phyloP scores from a whole-genome alignment of 164 flowering plant species.

The Brasenia schreberi region DNA sequence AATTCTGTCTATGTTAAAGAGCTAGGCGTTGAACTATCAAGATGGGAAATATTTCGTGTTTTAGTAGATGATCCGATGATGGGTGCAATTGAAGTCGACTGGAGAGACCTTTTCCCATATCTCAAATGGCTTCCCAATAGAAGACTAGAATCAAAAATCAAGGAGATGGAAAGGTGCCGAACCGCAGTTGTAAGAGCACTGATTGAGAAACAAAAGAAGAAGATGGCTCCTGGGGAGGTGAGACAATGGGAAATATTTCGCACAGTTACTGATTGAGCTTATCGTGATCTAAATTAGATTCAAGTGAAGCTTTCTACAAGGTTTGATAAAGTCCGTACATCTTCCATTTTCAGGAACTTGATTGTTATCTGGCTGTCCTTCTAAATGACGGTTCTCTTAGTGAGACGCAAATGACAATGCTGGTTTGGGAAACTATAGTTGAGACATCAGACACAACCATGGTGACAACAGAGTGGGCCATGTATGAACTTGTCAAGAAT shows the following conservation, averaged over 20 bases:
- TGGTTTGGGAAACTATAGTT: slow-evolving; percentile 77
- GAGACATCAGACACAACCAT: slow-evolving; percentile 76
- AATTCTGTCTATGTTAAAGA: slow-evolving; percentile 61
- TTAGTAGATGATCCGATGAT: slow-evolving; percentile 65
- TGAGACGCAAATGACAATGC: slow-evolving; percentile 40
- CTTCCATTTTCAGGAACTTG: slow-evolving; percentile 22
- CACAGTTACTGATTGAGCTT: neutral
- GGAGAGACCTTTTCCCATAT: slow-evolving; percentile 98
- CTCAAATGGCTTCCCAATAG: slow-evolving; percentile 83
- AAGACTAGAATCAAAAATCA: slow-evolving; percentile 35
- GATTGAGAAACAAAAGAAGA: slow-evolving; percentile 39
- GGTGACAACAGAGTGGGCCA: slow-evolving; percentile 88
- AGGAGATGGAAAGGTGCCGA: slow-evolving; percentile 32
- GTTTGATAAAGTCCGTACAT: neutral
- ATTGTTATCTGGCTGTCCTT: slow-evolving; percentile 49
- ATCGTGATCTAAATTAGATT: neutral
- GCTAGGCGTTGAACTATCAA: slow-evolving; percentile 44
- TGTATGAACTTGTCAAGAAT: slow-evolving; percentile 72
- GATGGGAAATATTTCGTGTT: slow-evolving; percentile 42
- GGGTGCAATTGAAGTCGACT: slow-evolving; percentile 89
- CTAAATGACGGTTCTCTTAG: slow-evolving; percentile 42
- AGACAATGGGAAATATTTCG: neutral
- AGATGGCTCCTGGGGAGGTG: slow-evolving; percentile 51
- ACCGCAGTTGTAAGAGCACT: slow-evolving; percentile 56
- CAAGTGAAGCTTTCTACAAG: neutral